Evolutionary conservation across 352 stramenopile genomes (phyloP).

Genomic region (Globisporangium solare): DNA sequence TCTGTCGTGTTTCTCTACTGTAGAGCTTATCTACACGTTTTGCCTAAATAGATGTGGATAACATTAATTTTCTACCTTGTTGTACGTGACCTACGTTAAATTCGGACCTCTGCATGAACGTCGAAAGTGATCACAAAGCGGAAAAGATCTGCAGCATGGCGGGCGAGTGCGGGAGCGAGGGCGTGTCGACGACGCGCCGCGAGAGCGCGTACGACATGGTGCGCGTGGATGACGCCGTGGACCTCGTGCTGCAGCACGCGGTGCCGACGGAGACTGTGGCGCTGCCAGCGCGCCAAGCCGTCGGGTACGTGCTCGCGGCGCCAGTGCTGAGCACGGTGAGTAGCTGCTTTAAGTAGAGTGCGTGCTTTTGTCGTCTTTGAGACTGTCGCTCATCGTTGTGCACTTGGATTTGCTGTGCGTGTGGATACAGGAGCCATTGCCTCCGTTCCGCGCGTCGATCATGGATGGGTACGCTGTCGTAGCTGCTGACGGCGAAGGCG

Average conservation of each 20-base stretch:
- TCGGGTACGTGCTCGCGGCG: constrained; percentile 51
- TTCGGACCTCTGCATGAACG: not conserved
- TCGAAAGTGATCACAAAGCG: no score
- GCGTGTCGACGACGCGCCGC: constrained; percentile 40
- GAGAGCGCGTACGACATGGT: constrained; percentile 81
- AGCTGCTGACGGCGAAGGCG: constrained; percentile 70
- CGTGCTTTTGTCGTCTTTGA: no score
- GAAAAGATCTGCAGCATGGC: constrained; percentile 6
- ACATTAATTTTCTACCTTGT: not conserved
- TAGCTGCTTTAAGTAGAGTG: no score
- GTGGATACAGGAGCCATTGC: constrained; percentile 74
- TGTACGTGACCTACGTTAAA: not conserved
- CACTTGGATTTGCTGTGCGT: not conserved
- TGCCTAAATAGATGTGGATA: not conserved
- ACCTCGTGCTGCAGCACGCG: constrained; percentile 41
- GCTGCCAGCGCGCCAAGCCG: constrained; percentile 30
- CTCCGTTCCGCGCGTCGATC: constrained; percentile 94
- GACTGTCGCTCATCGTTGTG: constrained; percentile 14
- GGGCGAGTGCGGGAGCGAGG: constrained; percentile 34
- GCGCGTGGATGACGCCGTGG: constrained; percentile 46
- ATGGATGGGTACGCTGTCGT: constrained; percentile 98
- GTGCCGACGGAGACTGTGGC: constrained; percentile 30
- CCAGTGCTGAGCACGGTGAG: constrained; percentile 40
- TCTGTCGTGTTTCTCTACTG: no score
- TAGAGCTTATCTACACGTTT: no score